Evolutionary conservation across 2,329 filamentous ascomycete species (phyloP).

Genomic region (Dryadomyces quercus-mongolicae): DNA sequence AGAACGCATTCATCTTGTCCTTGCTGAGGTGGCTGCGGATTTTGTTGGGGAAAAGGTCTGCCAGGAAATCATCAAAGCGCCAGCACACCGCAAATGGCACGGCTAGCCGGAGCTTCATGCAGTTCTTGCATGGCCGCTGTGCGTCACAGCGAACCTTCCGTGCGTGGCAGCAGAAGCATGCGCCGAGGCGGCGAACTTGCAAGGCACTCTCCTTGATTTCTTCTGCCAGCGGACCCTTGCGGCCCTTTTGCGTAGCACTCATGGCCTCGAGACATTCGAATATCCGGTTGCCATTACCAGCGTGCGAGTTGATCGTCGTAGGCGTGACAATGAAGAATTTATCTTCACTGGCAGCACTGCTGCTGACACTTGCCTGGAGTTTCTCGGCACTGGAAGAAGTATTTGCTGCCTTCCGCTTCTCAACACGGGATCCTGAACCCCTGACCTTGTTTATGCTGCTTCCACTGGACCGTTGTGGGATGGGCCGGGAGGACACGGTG

Average conservation of each 20-base stretch:
- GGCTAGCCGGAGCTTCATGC: constrained; percentile 35
- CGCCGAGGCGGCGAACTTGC: constrained; percentile 39
- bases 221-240: constrained; percentile 42
- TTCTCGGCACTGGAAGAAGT: constrained; percentile 7
- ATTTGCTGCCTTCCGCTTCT: constrained; percentile 28
- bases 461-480: neutral
- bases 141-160: constrained; percentile 48
- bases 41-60: constrained; percentile 38
- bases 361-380: constrained; percentile 5
- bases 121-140: constrained; percentile 43
- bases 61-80: constrained; percentile 44
- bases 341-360: constrained; percentile 18
- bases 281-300: constrained; percentile 29
- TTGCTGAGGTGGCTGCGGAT: constrained; percentile 38
- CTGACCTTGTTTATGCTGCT: constrained; percentile 30
- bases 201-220: constrained; percentile 43
- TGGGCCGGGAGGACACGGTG: constrained; percentile 1
- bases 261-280: constrained; percentile 44
- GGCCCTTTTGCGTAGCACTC: constrained; percentile 38
- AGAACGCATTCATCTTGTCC: constrained; percentile 34
- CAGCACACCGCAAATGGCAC: constrained; percentile 45
- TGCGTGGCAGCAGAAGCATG: constrained; percentile 47
- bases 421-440: constrained; percentile 24
- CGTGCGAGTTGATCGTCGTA: constrained; percentile 37
- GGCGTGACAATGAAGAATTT: constrained; percentile 46